A percentile compares a stretch with the other conserved stretches of the same genome.
Evolutionary conservation across 257 asterid genomes (phyloP).

Genomic region (Solanum chmielewskii): DNA sequence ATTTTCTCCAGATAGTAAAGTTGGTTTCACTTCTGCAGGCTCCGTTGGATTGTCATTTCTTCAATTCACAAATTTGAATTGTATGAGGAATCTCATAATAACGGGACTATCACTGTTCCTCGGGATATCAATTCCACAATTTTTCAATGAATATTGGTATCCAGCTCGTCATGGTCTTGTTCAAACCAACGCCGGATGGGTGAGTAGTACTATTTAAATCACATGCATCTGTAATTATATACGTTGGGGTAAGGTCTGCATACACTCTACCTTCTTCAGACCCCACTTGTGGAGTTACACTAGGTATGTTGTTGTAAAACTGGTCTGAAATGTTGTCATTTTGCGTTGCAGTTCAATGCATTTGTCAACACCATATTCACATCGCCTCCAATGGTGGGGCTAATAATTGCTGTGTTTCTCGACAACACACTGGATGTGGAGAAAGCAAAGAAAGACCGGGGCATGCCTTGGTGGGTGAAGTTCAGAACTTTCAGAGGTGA

Average conservation of each 20-base stretch:
- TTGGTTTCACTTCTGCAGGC: conserved; percentile 36
- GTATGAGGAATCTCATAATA: conserved; percentile 93
- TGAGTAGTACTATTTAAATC: conserved; percentile 25
- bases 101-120: conserved; percentile 90
- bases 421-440: conserved; percentile 95
- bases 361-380: conserved; percentile 77
- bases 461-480: conserved; percentile 99
- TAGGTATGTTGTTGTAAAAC: not conserved
- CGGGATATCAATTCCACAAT: conserved; percentile 93
- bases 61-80: conserved; percentile 95
- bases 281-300: not conserved
- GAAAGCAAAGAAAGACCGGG: conserved; percentile 83
- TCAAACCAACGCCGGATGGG: conserved; percentile 93
- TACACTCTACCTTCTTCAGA: not conserved
- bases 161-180: conserved; percentile 64
- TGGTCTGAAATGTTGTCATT: not conserved
- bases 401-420: conserved; percentile 72
- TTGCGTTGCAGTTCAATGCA: conserved; percentile 75
- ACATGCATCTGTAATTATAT: not conserved
- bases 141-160: conserved; percentile 62
- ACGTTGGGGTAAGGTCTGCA: not conserved
- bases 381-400: conserved; percentile 78
- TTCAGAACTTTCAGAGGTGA: conserved; percentile 93
- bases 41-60: conserved; percentile 94
- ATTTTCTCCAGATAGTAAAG: not conserved